A percentile compares a stretch with the other conserved stretches of the same genome.
Conservation (phyloP, 2,329 filamentous ascomycete genomes). For the Fusarium sp. region DNA sequence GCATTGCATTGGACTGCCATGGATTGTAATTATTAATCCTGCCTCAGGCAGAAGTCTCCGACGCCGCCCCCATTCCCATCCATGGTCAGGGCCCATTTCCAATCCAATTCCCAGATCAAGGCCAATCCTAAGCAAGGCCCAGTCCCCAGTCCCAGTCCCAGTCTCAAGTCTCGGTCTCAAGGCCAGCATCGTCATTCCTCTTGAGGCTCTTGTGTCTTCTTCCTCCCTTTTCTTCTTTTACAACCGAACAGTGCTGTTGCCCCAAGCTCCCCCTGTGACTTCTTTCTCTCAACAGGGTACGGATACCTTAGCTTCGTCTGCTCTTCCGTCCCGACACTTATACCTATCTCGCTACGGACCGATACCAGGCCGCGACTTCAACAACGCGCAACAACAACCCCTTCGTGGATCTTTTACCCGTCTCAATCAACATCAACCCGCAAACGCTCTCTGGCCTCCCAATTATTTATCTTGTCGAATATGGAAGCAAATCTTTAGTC, state of each 20-base stretch:
- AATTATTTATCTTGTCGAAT: constrained; percentile 41
- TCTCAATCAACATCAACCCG: constrained; percentile 22
- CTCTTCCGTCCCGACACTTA: constrained; percentile 1
- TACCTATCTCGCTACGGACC: constrained; percentile 8
- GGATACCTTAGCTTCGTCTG: not conserved
- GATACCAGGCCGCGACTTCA: constrained; percentile 11
- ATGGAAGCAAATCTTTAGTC: constrained; percentile 52
- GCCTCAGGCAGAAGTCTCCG: constrained; percentile 33
- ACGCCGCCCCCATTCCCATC: constrained; percentile 28
- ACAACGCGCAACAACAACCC: constrained; percentile 19
- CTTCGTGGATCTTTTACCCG: constrained; percentile 21
- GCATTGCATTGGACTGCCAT: not conserved
- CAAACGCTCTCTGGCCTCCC: not conserved
- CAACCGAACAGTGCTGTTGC: constrained; percentile 7
- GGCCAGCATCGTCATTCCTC: constrained; percentile 34
- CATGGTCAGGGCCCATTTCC: constrained; percentile 37
- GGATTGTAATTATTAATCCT: constrained; percentile 1
- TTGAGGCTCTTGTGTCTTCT: constrained; percentile 17
- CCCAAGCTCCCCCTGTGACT: not conserved
- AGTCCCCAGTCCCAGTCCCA: constrained; percentile 15
- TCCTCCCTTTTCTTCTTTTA: constrained; percentile 22
- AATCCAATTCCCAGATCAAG: constrained; percentile 36
- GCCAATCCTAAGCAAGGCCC: constrained; percentile 31
- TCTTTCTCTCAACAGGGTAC: not conserved
- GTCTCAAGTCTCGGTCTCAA: constrained; percentile 26